Evolutionary conservation across 495 filamentous ascomycete species (phyloP).

Genomic region (Letharia lupina): DNA sequence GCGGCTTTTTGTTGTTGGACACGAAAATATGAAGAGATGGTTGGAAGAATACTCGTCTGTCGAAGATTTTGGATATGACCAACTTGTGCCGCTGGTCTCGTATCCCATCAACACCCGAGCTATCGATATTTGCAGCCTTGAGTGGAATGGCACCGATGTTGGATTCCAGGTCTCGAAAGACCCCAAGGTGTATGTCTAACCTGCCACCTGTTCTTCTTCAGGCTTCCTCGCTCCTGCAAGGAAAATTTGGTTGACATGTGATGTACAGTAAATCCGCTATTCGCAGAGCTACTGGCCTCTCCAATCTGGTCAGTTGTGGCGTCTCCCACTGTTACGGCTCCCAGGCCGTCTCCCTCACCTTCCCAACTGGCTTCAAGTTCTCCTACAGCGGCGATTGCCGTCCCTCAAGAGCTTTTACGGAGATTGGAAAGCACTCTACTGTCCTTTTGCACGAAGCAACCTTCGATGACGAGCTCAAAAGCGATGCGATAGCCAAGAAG

Average conservation of each 20-base stretch:
- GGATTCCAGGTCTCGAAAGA: constrained; percentile 19
- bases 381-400: constrained; percentile 91
- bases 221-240: not conserved
- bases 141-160: constrained; percentile 21
- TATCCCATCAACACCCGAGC: constrained; percentile 12
- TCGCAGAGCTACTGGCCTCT: constrained; percentile 37
- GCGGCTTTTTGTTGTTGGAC: constrained; percentile 52
- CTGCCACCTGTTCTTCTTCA: not conserved
- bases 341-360: constrained; percentile 66
- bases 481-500: constrained; percentile 78
- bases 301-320: constrained; percentile 41
- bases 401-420: constrained; percentile 58
- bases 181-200: constrained; percentile 16
- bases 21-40: constrained; percentile 59
- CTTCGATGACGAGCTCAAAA: constrained; percentile 73
- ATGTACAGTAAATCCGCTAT: constrained; percentile 23
- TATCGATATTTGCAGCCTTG: constrained; percentile 3
- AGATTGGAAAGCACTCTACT: constrained; percentile 64
- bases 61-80: constrained; percentile 66
- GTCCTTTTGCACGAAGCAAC: constrained; percentile 93
- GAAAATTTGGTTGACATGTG: not conserved
- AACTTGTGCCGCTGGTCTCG: constrained; percentile 42
- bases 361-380: constrained; percentile 71
- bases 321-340: constrained; percentile 77
- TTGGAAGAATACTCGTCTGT: constrained; percentile 67